Evolutionary conservation across 352 stramenopile genomes (phyloP), one percentile per base, ranked within the genome.

Genomic region (Aphanomyces euteiches): DNA sequence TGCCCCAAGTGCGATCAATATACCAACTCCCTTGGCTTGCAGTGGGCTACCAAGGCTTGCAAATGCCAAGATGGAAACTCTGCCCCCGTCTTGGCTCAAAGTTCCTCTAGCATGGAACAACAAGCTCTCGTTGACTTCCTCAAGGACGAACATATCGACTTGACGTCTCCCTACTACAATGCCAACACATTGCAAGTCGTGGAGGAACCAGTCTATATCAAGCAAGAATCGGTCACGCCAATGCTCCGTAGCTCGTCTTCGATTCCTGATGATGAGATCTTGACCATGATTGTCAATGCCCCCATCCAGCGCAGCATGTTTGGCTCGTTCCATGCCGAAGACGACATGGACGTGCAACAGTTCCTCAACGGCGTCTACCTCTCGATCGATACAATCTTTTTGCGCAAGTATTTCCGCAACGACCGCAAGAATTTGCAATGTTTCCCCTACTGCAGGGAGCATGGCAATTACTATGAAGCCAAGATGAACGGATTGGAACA

Each of bases 351-450:
- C 5, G 59, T 54, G 1, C 43, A 73, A 2, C 72, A 77, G 7
- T 73, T 47, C 8, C 64, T 73, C 3, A 85, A 83, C 43, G 82
- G 79, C 2, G 79, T 87, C 1, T 73, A 81, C 5, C 88, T 95
- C 15, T 77, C 88, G 36, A 90, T 96, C 50, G 79, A 90, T 68
- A 94, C 89, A 13, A 77, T 72, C 7, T 96, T 96, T 76, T 66
- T 95, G 38, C 82, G 91, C 41, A 96, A 96, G 72, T 96, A 96
- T 69, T 96, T 88, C 84, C 87, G 89, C 66, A 96, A 96, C 68
- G 89, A 96, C 59, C 87, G 89, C 50, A 96, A 96, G 77, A 96
- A 96, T 68, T 91, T 96, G 47, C 89, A 96, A 73, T 96, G 89
- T 67, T 96, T 96, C 73, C 89, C 89, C 15, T 93, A 90, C 63